Base-by-base conservation (phyloP, 1,284 basidiomycete genomes). In the Vanrija sp. region DNA sequence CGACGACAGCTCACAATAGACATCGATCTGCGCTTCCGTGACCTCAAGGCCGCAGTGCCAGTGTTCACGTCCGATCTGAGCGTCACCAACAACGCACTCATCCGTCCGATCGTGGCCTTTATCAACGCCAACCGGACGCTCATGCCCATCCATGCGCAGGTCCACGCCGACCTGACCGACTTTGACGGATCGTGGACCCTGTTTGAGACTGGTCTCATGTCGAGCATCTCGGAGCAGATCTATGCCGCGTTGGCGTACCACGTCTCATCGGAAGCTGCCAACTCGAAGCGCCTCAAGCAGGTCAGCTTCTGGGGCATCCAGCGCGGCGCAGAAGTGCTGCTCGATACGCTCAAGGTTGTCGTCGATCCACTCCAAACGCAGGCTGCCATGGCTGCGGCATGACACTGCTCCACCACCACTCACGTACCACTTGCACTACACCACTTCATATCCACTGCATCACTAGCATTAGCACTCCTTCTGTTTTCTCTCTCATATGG, bases 81-180 rank as follows among this genome's bases (percentile, higher is more conserved):
- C 50, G 91, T 97, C 69, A 87, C 88, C 57, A 95, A 95, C 67
- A 91, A 88, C 68, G 96, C 95, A n/a, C 79, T 98, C 27, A 88
- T 97, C 41, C 78, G 96, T 54, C 95, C 96, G 4, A 98, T 99
- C 60, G 96, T 98, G 6, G 94, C 93, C 0, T 99, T 99, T 71
- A 96, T 99, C 84, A 96, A 96, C 71, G 87, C 88, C 1, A 94
- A 97, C 71, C 84, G 86, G 57, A 97, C 94, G 0, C 76, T 97
- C 59, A 84, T 97, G 3, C 93, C 93, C 10, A 92, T 97, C 51
- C 88, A 86, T 60, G 95, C 90, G 70, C 83, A 85, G 53, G 85
- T 95, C 4, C 83, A 86, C 23, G 87, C 91, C 64, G 83, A 87
- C 57, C 75, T 94, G 51, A 78, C 73, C 48, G 87, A 92, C 54